Percentiles rank a stretch among this genome's conserved stretches.
Evolutionary conservation across 305 asterid species (phyloP).

Genomic region (Solanum hybrid): DNA sequence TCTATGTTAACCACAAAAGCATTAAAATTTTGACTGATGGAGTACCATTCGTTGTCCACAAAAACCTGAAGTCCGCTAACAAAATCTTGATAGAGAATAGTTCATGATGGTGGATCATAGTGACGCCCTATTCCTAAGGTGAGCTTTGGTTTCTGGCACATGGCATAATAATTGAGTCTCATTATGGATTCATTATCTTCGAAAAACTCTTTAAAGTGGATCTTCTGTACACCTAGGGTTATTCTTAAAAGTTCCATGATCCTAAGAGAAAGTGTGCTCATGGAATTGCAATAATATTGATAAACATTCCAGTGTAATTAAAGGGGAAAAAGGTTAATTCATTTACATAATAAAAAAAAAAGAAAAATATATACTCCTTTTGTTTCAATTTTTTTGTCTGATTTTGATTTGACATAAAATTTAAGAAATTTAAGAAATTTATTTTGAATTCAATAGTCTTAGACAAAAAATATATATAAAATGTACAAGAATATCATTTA

Average conservation of each 20-base stretch:
- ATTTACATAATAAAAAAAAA: no score
- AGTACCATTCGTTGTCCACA: not conserved
- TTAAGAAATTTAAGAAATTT: no score
- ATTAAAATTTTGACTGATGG: not conserved
- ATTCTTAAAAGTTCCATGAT: not conserved
- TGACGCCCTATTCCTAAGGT: not conserved
- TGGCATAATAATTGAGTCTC: not conserved
- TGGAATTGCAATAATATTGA: not conserved
- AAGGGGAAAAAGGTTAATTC: not conserved
- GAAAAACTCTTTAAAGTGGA: not conserved
- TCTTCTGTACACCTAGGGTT: not conserved
- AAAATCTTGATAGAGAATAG: not conserved
- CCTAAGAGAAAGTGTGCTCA: not conserved
- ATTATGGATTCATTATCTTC: no score
- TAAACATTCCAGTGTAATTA: not conserved
- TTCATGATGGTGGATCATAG: not conserved
- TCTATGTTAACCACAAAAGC: not conserved
- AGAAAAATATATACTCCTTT: not conserved
- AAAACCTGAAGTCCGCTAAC: no score
- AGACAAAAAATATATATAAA: no score
- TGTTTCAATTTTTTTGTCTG: not conserved
- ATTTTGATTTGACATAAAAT: no score
- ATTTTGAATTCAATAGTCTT: no score
- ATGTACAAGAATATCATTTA: no score
- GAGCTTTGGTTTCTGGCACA: not conserved